phyloP scores from a whole-genome alignment of 805 yeast genomes.

The Wickerhamiella siamensis region DNA sequence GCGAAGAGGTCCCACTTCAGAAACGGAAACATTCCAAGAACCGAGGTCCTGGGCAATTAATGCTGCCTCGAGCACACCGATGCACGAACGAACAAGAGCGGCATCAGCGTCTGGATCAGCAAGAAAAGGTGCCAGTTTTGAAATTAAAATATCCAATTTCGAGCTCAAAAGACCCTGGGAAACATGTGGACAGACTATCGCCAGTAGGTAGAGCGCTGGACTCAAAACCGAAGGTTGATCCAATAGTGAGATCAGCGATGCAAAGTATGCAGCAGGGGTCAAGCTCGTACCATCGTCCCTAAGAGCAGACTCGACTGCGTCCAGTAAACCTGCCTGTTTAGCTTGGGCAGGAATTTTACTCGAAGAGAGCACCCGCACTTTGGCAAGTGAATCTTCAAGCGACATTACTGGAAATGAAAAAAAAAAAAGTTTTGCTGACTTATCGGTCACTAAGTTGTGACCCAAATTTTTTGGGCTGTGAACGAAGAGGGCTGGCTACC shows the following conservation, averaged over 20 bases:
- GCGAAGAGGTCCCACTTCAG: constrained; percentile 19
- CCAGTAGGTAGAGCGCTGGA: constrained; percentile 67
- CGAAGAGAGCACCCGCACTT: constrained; percentile 8
- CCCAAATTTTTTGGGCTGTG: no score
- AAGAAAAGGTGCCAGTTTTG: constrained; percentile 69
- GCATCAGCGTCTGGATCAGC: constrained; percentile 59
- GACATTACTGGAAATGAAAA: constrained; percentile 6
- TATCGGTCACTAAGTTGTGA: background rate
- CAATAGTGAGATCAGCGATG: constrained; percentile 66
- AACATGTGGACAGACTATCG: constrained; percentile 59
- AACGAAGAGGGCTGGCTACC: no score
- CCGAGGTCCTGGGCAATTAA: constrained; percentile 65
- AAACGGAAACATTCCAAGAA: constrained; percentile 42
- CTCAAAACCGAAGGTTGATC: constrained; percentile 69
- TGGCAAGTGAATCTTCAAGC: constrained; percentile 11
- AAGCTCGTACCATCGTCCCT: constrained; percentile 44
- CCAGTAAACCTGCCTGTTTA: constrained; percentile 55
- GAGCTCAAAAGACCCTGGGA: constrained; percentile 55
- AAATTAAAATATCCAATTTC: constrained; percentile 63
- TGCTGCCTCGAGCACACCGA: constrained; percentile 72
- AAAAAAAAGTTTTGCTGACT: constrained; percentile 2
- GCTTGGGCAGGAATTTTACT: constrained; percentile 16
- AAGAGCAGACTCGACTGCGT: constrained; percentile 84
- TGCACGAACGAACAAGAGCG: constrained; percentile 64
- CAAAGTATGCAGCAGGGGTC: constrained; percentile 69